phyloP scores from a whole-genome alignment of 2,329 filamentous ascomycete genomes.

The Corinectria fuckeliana region DNA sequence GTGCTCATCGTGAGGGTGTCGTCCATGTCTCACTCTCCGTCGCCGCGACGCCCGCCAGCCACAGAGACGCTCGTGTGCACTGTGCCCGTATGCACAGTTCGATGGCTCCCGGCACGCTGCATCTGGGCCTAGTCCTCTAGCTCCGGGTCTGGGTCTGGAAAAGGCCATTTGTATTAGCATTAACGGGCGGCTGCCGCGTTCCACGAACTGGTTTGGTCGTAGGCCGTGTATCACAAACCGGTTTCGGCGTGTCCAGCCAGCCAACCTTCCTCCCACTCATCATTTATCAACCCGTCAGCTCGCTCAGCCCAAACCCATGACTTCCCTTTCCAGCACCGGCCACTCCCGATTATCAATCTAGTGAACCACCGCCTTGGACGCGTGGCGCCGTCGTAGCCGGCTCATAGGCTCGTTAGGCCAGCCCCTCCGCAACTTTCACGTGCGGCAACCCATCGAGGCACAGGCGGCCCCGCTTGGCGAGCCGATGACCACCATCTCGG shows the following conservation, averaged over 20 bases:
- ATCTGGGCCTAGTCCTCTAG: not conserved
- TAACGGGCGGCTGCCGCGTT: constrained; percentile 13
- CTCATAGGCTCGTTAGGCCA: constrained; percentile 30
- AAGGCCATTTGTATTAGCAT: not conserved
- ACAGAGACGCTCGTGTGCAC: not conserved
- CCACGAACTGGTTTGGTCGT: not conserved
- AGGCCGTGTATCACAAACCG: not conserved
- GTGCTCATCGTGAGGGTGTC: constrained; percentile 35
- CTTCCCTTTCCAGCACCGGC: constrained; percentile 32
- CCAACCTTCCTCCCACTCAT: not conserved
- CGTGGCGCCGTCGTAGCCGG: constrained; percentile 33
- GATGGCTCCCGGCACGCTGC: not conserved
- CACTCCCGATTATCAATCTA: constrained; percentile 24
- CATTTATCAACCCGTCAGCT: constrained; percentile 25
- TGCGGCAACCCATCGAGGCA: constrained; percentile 26
- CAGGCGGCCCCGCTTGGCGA: constrained; percentile 27
- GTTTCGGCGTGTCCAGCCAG: constrained; percentile 15
- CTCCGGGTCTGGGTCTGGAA: not conserved
- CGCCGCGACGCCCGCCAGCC: constrained; percentile 20
- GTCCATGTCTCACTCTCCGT: constrained; percentile 38
- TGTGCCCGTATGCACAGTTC: constrained; percentile 19
- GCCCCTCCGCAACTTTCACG: constrained; percentile 34
- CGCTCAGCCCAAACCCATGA: constrained; percentile 31
- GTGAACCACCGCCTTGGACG: constrained; percentile 23
- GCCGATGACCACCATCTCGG: constrained; percentile 37